These are phyloP conservation scores for Oligophagozyma castellii DNA, from an alignment of 1,139 yeast genomes.

Conservation along the genomic window DNA sequence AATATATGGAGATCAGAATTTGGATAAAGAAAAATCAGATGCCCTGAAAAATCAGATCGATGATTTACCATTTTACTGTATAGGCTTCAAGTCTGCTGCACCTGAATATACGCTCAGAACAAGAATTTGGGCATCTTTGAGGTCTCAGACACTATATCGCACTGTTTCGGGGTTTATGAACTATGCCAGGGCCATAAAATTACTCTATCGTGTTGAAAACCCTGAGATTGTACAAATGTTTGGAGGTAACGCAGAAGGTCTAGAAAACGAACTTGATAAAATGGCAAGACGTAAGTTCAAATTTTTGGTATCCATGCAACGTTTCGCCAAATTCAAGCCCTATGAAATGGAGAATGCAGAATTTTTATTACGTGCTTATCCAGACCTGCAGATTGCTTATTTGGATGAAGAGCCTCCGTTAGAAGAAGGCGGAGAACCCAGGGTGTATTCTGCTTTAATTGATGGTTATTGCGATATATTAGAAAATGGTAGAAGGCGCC, in stretches of 20 bases:
- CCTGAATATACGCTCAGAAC: conserved; percentile 98
- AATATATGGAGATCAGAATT: conserved; percentile 45
- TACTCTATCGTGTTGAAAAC: conserved; percentile 94
- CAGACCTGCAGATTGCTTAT: conserved; percentile 95
- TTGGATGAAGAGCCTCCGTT: conserved; percentile 86
- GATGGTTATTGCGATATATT: conserved; percentile 97
- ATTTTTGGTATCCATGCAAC: conserved; percentile 95
- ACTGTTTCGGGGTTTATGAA: conserved; percentile 99
- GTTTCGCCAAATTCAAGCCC: conserved; percentile 90
- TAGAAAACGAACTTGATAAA: conserved; percentile 92
- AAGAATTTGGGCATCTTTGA: conserved; percentile 97
- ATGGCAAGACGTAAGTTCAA: conserved; percentile 99
- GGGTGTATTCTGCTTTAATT: conserved; percentile 88
- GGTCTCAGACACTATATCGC: conserved; percentile 96
- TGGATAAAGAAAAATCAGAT: conserved; percentile 42
- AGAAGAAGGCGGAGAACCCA: conserved; percentile 94
- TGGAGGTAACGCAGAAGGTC: conserved; percentile 92
- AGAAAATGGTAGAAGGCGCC: conserved; percentile 98
- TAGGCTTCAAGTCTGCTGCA: conserved; percentile 98
- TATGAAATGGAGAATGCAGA: conserved; percentile 98
- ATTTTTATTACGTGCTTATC: conserved; percentile 94
- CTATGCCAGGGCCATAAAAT: conserved; percentile 93
- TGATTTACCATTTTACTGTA: conserved; percentile 95
- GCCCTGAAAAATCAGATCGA: conserved; percentile 81
- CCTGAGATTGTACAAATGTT: conserved; percentile 97